Evolutionary conservation across 306 rosid species (phyloP), one percentile per base, ranked within the genome.

Genomic region (Cicer yamashitae): DNA sequence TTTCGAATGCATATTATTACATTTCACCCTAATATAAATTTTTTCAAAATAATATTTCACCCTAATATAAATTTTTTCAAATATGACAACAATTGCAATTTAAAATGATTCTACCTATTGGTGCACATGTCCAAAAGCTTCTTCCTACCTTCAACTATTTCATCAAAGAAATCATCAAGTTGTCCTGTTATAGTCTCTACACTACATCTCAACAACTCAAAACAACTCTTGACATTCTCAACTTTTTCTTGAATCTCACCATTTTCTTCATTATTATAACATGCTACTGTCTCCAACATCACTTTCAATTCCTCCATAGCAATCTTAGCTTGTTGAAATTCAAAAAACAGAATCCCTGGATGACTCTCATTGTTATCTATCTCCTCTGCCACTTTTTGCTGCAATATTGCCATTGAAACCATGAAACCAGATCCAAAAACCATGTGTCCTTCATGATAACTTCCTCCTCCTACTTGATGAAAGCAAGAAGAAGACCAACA

Each of bases 81-180:
- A 2, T 2, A 30, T 30, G 0, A 3, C 5, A 30, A 3, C 34
- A 30, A 30, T 30, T 30, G 0, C 4, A 30, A 30, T 30, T 30
- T 0, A 30, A 30, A 30, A 30, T 4, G 5, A 30, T 30, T 30
- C 90, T 89, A 91, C 69, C 90, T 89, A 68, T 82, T 85, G 74
- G 83, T 84, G 76, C 96, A 91, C 87, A 91, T 83, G 71, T 91
- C 97, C 88, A 89, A 86, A 88, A 92, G 96, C 82, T 87, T 90
- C 86, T 92, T 88, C 82, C 97, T 92, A 68, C 96, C 93, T 48
- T 92, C 96, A 40, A 85, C 97, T 68, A 92, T 92, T 78, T 92
- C 97, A 84, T 92, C 97, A 67, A 92, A 89, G 84, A 92, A 90
- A 87, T 92, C 97, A 88, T 92, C 97, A 76, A 92, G 91, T 72